Conservation (phyloP, 495 filamentous ascomycete genomes). For the Aspergillus panamensis region DNA sequence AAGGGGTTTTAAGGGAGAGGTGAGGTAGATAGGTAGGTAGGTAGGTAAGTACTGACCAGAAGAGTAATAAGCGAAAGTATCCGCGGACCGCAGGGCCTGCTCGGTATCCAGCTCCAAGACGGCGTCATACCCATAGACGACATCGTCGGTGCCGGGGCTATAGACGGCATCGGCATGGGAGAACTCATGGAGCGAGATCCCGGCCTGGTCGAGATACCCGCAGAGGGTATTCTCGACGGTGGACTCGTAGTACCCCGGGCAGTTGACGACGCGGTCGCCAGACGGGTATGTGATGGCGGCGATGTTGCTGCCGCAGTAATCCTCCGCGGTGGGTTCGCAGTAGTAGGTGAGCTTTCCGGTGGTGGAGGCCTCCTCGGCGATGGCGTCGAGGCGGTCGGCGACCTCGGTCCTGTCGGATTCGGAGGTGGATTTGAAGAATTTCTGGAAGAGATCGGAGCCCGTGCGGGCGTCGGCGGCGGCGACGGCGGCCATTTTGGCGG, state of each 20-base stretch:
- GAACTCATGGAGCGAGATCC: slow-evolving; percentile 18
- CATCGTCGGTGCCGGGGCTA: slow-evolving; percentile 19
- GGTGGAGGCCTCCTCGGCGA: slow-evolving; percentile 18
- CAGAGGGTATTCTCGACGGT: slow-evolving; percentile 8
- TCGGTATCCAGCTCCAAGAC: slow-evolving; percentile 12
- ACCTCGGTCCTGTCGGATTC: slow-evolving; percentile 13
- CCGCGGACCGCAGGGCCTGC: slow-evolving; percentile 15
- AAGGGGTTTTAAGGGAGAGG: too few relatives aligned
- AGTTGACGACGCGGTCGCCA: slow-evolving; percentile 19
- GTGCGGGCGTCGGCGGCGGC: slow-evolving; percentile 19
- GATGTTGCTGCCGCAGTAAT: slow-evolving; percentile 20
- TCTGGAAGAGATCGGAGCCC: slow-evolving; percentile 15
- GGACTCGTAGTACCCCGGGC: slow-evolving; percentile 19
- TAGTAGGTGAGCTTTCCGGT: slow-evolving; percentile 19
- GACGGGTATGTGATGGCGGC: slow-evolving; percentile 20
- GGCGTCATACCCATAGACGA: slow-evolving; percentile 17
- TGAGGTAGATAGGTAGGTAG: too few relatives aligned
- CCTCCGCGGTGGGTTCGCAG: slow-evolving; percentile 13
- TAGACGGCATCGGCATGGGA: slow-evolving; percentile 17
- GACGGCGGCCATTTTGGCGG: slow-evolving; percentile 19
- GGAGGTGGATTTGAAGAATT: slow-evolving; percentile 18
- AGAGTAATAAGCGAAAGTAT: slow-evolving; percentile 22
- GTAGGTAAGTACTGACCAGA: too few relatives aligned
- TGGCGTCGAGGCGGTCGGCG: slow-evolving; percentile 17
- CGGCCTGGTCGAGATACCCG: slow-evolving; percentile 17